Evolutionary conservation across 768 basidiomycete genomes (phyloP).

Genomic region (Naganishia friedmannii): DNA sequence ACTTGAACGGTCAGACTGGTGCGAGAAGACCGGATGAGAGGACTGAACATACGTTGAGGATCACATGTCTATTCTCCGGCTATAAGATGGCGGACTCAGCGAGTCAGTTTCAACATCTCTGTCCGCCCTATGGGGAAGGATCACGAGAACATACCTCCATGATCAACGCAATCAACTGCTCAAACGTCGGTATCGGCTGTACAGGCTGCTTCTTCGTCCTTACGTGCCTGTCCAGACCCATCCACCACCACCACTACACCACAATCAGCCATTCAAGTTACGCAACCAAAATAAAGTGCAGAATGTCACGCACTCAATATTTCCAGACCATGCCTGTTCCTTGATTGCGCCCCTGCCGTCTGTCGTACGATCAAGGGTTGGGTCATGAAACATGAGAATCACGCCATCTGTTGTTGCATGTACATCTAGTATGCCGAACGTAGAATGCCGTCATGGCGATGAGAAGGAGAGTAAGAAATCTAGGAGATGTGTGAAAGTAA

Average conservation of each 20-base stretch:
- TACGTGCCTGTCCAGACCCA: slow-evolving; percentile 41
- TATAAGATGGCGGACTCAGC: slow-evolving; percentile 12
- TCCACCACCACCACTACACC: background rate
- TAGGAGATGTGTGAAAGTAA: too few species aligned
- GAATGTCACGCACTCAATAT: slow-evolving; percentile 48
- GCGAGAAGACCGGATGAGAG: background rate
- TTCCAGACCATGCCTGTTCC: slow-evolving; percentile 48
- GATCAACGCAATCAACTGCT: slow-evolving; percentile 49
- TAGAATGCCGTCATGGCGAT: too few species aligned
- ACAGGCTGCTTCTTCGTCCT: slow-evolving; percentile 48
- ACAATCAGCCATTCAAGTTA: background rate
- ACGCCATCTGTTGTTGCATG: slow-evolving; percentile 48
- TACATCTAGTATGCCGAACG: slow-evolving; percentile 37
- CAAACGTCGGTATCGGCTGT: slow-evolving; percentile 52
- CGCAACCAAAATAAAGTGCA: too few species aligned
- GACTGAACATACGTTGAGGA: slow-evolving; percentile 43
- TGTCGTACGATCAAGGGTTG: slow-evolving; percentile 51
- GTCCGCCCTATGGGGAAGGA: background rate
- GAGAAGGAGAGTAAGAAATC: background rate
- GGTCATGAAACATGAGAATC: slow-evolving; percentile 53
- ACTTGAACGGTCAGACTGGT: too few species aligned
- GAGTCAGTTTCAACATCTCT: background rate
- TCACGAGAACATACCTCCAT: slow-evolving; percentile 44
- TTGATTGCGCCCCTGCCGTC: slow-evolving; percentile 50
- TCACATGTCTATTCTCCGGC: slow-evolving; percentile 51